A percentile compares a stretch with the other conserved stretches of the same genome.
Evolutionary conservation across 129 eudicot genomes (phyloP).

Genomic region (Lactuca sativa): DNA sequence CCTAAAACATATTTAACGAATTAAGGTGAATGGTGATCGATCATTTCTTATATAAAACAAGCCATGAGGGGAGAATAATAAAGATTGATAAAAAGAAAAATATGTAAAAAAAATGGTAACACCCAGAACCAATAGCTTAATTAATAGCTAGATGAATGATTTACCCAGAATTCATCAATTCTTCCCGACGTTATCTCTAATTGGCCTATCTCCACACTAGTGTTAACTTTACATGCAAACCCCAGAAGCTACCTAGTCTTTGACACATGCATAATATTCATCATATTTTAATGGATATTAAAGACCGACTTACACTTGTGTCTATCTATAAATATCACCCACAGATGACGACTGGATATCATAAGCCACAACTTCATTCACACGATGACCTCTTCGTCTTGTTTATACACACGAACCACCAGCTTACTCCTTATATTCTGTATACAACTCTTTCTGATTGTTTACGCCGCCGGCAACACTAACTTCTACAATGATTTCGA

Average conservation of each 20-base stretch:
- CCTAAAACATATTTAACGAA: too few species aligned
- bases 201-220: background rate
- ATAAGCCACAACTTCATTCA: background rate
- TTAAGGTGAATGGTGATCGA: too few species aligned
- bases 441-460: constrained; percentile 1
- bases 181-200: background rate
- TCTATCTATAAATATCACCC: background rate
- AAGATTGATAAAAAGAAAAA: too few species aligned
- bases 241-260: background rate
- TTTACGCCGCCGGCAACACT: background rate
- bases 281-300: background rate
- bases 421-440: background rate
- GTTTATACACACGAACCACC: constrained; percentile 1
- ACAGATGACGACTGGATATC: background rate
- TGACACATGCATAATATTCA: too few species aligned
- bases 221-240: background rate
- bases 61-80: too few species aligned
- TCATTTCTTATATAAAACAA: too few species aligned
- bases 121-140: too few species aligned
- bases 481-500: constrained; percentile 36
- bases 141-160: too few species aligned
- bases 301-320: background rate
- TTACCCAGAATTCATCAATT: too few species aligned
- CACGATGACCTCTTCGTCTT: constrained; percentile 19
- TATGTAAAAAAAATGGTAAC: too few species aligned